Percentiles rank a stretch among this genome's conserved stretches.
phyloP scores from a whole-genome alignment of 495 filamentous ascomycete genomes.

The Neurospora sp. region DNA sequence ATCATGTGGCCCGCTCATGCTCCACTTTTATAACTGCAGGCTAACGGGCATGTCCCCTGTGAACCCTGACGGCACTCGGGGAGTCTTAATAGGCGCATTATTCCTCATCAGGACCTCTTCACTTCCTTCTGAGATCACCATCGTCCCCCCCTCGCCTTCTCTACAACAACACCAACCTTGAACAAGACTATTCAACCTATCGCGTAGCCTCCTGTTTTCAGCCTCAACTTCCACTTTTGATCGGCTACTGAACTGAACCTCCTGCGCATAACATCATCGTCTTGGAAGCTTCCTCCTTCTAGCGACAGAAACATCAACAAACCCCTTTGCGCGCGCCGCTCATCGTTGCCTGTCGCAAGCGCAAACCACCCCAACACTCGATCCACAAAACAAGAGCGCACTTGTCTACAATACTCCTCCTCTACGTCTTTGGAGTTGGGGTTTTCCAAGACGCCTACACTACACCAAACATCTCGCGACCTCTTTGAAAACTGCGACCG shows the following conservation, averaged over 20 bases:
- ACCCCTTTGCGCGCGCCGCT: background rate
- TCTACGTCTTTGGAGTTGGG: background rate
- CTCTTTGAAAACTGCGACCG: background rate
- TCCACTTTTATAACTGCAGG: conserved; percentile 2
- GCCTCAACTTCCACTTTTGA: background rate
- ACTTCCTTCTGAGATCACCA: conserved; percentile 6
- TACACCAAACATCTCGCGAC: background rate
- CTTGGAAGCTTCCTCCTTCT: background rate
- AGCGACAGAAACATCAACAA: background rate
- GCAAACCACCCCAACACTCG: background rate
- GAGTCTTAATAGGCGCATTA: conserved; percentile 29
- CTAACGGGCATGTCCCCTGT: conserved; percentile 11
- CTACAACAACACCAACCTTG: background rate
- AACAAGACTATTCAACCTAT: background rate
- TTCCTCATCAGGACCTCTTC: conserved; percentile 9
- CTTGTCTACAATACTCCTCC: background rate
- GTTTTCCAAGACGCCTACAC: background rate
- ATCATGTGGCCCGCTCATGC: conserved; percentile 24
- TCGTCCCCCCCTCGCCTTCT: conserved; percentile 5
- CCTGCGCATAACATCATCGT: background rate
- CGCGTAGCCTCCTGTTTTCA: background rate
- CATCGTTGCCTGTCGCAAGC: background rate
- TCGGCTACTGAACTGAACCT: background rate
- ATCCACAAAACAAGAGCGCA: background rate
- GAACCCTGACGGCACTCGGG: conserved; percentile 2